Evolutionary conservation across 345 rosid genomes (phyloP), one percentile per base, ranked within the genome.

Genomic region (Gossypium bickii): DNA sequence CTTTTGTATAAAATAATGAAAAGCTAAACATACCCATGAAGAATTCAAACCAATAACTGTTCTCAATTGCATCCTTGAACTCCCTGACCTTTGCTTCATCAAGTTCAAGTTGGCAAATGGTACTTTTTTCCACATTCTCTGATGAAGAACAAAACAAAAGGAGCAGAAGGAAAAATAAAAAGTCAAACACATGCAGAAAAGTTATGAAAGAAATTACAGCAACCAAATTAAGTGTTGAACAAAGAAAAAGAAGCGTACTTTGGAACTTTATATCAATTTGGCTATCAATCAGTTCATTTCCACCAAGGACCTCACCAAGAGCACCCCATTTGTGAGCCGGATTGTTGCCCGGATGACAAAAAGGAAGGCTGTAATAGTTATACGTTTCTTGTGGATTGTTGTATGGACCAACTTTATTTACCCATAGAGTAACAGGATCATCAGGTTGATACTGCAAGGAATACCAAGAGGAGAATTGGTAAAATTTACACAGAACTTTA

Each of bases 351-450:
- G 85, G 87, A 65, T 81, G 92, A 74, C 99, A 96, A 86, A 93
- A 96, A 24, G 99, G 99, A 82, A 96, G 98, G 84, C 94, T 89
- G 90, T 92, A 92, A 75, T 96, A 96, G 86, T 96, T 96, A 83
- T 96, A 96, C 1, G 98, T 96, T 87, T 96, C 98, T 83, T 96
- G 99, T 43, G 99, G 99, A 82, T 96, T 96, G 83, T 96, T 93
- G 77, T 96, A 96, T 17, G 99, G 99, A 34, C 99, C 99, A 82
- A 93, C 98, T 78, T 96, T 96, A 79, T 96, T 96, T 38, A 96
- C 99, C 99, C 99, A 96, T 70, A 96, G 92, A 27, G 89, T 93
- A 74, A 96, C 93, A 24, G 84, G 81, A 12, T 96, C 99, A 72
- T 83, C 94, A 47, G 49, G 84, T 81, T 87, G 91, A 86, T 92